Evolutionary conservation across 1,139 yeast genomes (phyloP).

Genomic region (Fermentozyma sake): DNA sequence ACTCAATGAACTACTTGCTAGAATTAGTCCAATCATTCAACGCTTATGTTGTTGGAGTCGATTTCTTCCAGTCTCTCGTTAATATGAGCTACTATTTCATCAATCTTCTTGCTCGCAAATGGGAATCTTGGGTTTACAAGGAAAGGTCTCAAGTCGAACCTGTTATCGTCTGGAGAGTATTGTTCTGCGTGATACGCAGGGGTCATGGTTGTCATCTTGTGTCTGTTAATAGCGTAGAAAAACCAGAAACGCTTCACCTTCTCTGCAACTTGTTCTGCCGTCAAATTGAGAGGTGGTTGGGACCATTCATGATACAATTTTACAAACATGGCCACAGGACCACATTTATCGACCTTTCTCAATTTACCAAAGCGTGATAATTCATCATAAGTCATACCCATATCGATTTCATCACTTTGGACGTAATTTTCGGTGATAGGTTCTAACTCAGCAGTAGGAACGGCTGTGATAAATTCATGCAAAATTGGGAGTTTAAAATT

Average conservation of each 20-base stretch:
- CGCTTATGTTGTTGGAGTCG: slow-evolving; percentile 10
- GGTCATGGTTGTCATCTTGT: slow-evolving; percentile 92
- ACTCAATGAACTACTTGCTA: too few species aligned
- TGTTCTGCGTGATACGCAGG: slow-evolving; percentile 98
- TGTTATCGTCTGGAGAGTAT: slow-evolving; percentile 95
- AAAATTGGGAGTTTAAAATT: slow-evolving; percentile 74
- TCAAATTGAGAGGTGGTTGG: slow-evolving; percentile 56
- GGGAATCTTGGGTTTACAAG: slow-evolving; percentile 87
- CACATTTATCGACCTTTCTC: slow-evolving; percentile 89
- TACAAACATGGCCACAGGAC: slow-evolving; percentile 92
- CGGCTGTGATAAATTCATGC: slow-evolving; percentile 74
- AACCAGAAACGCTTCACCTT: slow-evolving; percentile 91
- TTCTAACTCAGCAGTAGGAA: slow-evolving; percentile 97
- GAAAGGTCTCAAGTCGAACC: slow-evolving; percentile 93
- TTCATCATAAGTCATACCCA: slow-evolving; percentile 98
- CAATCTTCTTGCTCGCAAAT: slow-evolving; percentile 88
- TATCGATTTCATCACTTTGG: slow-evolving; percentile 93
- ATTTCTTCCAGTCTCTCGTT: slow-evolving; percentile 35
- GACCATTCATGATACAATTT: slow-evolving; percentile 92
- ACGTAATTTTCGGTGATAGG: slow-evolving; percentile 90
- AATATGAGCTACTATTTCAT: slow-evolving; percentile 57
- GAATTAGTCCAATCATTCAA: too few species aligned
- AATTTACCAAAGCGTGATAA: slow-evolving; percentile 86
- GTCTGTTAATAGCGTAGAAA: slow-evolving; percentile 91
- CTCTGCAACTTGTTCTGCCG: slow-evolving; percentile 81